Evolutionary conservation across 163 green algal species (phyloP).

Genomic region (Chlamydomonas reinhardtii): DNA sequence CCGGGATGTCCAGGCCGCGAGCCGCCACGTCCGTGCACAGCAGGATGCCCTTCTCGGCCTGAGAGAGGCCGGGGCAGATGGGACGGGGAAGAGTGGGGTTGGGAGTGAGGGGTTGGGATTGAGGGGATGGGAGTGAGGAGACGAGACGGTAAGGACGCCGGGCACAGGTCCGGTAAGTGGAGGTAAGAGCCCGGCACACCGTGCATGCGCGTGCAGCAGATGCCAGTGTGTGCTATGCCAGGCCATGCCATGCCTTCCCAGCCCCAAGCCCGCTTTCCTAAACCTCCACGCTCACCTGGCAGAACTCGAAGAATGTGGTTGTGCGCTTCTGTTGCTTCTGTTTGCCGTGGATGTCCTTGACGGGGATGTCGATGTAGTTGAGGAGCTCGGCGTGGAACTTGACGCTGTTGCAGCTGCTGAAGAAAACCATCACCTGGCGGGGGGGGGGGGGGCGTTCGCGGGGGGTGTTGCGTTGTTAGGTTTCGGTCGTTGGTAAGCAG

Average conservation of each 20-base stretch:
- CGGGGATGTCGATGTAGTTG: slow-evolving; percentile 98
- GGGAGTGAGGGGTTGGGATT: not conserved
- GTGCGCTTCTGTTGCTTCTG: slow-evolving; percentile 99
- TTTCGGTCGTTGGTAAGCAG: too few species aligned
- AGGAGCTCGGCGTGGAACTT: slow-evolving; percentile 98
- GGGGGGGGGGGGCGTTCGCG: too few species aligned
- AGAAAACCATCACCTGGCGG: slow-evolving; percentile 97
- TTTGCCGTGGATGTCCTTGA: slow-evolving; percentile 97
- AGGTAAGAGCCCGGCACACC: too few species aligned
- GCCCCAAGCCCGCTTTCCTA: slow-evolving; percentile 79
- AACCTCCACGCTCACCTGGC: slow-evolving; percentile 70
- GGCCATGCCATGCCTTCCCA: too few species aligned
- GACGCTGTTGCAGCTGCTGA: slow-evolving; percentile 91
- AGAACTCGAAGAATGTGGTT: slow-evolving; percentile 98
- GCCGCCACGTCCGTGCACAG: slow-evolving; percentile 98
- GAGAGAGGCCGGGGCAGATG: too few species aligned
- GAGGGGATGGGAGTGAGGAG: not conserved
- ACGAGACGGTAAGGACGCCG: too few species aligned
- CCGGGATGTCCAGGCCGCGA: slow-evolving; percentile 92
- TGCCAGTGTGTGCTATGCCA: too few species aligned
- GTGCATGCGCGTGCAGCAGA: too few species aligned
- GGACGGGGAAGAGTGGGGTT: too few species aligned
- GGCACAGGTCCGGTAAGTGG: too few species aligned
- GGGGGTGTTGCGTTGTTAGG: too few species aligned
- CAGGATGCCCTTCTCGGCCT: slow-evolving; percentile 90